Conservation (phyloP, 345 rosid species). For the Excoecaria cochinchinensis region DNA sequence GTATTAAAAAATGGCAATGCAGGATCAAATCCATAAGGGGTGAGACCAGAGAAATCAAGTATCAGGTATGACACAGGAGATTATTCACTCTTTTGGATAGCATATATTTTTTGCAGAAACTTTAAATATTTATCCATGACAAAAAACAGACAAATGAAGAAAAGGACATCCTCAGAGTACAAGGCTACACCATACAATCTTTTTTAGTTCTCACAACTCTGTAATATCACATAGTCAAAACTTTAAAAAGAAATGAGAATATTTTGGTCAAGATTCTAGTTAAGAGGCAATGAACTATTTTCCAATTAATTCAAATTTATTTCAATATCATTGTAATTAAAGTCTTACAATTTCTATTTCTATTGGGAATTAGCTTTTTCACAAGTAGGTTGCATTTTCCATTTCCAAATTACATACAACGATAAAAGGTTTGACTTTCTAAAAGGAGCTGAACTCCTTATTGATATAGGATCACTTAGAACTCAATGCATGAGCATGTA, state of each 20-base stretch:
- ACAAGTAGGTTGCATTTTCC: neutral
- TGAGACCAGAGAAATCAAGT: neutral
- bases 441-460: neutral
- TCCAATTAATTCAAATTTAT: neutral
- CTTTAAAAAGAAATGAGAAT: neutral
- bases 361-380: neutral
- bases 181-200: neutral
- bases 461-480: neutral
- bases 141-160: neutral
- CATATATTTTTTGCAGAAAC: neutral
- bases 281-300: neutral
- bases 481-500: neutral
- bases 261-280: neutral
- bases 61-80: neutral
- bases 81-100: neutral
- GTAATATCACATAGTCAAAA: neutral
- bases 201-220: neutral
- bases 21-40: neutral
- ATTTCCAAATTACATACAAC: neutral
- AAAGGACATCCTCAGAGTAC: neutral
- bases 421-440: neutral
- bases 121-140: neutral
- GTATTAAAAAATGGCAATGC: neutral
- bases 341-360: neutral
- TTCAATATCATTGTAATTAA: neutral